phyloP scores from a whole-genome alignment of 768 basidiomycete genomes.

The Rhodosporidiobolus sp. region DNA sequence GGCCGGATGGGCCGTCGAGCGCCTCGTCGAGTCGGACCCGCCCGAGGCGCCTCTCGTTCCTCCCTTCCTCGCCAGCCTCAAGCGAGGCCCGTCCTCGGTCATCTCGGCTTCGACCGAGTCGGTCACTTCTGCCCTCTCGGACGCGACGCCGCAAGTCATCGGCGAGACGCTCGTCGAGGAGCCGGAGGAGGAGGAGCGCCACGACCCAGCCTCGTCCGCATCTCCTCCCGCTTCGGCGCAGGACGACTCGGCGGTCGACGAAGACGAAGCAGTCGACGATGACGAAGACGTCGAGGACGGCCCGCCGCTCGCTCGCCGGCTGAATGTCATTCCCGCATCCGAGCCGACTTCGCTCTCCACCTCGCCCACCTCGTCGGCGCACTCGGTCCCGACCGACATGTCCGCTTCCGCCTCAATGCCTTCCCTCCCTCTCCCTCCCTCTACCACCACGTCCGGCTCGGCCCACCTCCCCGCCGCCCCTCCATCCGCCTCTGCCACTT shows the following conservation, averaged over 20 bases:
- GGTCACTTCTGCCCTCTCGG: not conserved
- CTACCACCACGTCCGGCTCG: too few relatives aligned
- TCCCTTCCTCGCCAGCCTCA: not conserved
- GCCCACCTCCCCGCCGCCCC: not conserved
- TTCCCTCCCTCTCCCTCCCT: too few relatives aligned
- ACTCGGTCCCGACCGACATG: not conserved
- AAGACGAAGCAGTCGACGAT: not conserved
- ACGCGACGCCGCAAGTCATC: not conserved
- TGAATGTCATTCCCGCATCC: not conserved
- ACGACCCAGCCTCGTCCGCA: too few relatives aligned
- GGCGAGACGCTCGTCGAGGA: slow-evolving; percentile 8
- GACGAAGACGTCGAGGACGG: not conserved
- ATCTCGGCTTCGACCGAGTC: slow-evolving; percentile 3
- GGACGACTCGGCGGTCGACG: not conserved
- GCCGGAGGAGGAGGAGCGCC: slow-evolving; percentile 2
- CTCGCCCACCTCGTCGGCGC: not conserved
- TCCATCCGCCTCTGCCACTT: not conserved
- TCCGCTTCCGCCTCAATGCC: too few relatives aligned
- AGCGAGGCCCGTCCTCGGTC: not conserved
- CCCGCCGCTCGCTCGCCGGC: not conserved
- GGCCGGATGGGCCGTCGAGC: slow-evolving; percentile 53
- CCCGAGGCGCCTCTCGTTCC: slow-evolving; percentile 1
- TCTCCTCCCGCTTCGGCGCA: too few relatives aligned
- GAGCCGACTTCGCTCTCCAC: not conserved
- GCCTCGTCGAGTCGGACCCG: slow-evolving; percentile 33